phyloP scores from a whole-genome alignment of 805 yeast genomes.

The Pichia scutulata region DNA sequence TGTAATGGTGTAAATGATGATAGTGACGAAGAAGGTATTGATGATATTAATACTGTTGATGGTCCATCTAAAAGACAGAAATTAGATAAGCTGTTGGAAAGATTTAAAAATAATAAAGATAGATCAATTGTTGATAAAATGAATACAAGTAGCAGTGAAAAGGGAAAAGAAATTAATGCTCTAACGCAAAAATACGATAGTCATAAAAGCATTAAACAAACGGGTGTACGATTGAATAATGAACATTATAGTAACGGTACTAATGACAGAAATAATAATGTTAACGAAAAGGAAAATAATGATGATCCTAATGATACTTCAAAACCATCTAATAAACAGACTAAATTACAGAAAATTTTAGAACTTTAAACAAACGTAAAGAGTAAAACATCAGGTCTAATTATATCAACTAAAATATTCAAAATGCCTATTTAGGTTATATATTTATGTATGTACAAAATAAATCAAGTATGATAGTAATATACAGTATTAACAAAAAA shows the following conservation, averaged over 20 bases:
- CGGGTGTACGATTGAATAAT: not conserved
- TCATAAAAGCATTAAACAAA: no score
- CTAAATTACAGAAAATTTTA: conserved; percentile 2
- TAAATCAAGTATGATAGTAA: not conserved
- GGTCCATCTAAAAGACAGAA: not conserved
- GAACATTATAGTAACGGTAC: no score
- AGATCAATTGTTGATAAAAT: not conserved
- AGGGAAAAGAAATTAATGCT: no score
- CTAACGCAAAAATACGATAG: not conserved
- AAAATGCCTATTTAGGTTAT: no score
- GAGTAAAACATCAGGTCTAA: no score
- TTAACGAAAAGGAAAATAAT: not conserved
- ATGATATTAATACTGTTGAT: not conserved
- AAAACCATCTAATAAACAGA: not conserved
- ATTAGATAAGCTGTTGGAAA: not conserved
- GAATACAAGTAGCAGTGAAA: no score
- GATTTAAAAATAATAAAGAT: not conserved
- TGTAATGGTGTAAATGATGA: not conserved
- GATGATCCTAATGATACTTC: not conserved
- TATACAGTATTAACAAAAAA: not conserved
- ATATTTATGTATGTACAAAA: not conserved
- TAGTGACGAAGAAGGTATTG: not conserved
- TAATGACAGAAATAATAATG: not conserved
- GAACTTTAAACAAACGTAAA: not conserved
- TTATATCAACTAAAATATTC: no score